phyloP scores from a whole-genome alignment of 2,329 filamentous ascomycete species.

The Trichoderma sp. region DNA sequence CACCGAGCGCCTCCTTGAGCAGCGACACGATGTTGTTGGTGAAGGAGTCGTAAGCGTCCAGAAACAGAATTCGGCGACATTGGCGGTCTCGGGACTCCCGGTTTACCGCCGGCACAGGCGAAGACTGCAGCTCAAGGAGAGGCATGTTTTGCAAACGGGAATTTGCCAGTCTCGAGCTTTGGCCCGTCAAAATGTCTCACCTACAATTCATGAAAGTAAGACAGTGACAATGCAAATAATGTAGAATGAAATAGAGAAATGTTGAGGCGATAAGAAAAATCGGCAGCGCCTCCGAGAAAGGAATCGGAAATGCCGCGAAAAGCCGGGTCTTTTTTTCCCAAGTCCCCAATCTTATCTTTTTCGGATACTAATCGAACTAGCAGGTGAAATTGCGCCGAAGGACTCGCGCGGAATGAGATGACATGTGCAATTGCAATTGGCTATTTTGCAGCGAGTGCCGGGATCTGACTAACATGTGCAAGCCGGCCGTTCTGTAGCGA shows the following conservation, averaged over 20 bases:
- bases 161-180: background rate
- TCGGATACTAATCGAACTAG: slow-evolving; percentile 5
- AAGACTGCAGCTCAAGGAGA: slow-evolving; percentile 10
- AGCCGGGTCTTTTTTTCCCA: background rate
- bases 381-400: background rate
- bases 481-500: too few relatives aligned
- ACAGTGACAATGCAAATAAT: background rate
- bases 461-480: too few relatives aligned
- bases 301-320: slow-evolving; percentile 9
- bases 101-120: background rate
- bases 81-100: background rate
- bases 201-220: background rate
- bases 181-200: background rate
- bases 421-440: background rate
- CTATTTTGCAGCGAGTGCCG: background rate
- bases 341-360: background rate
- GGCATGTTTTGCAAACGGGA: slow-evolving; percentile 9
- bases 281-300: background rate
- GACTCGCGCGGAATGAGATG: background rate
- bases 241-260: background rate
- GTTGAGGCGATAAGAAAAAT: background rate
- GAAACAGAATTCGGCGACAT: slow-evolving; percentile 68
- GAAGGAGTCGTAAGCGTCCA: slow-evolving; percentile 97
- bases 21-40: slow-evolving; percentile 91
- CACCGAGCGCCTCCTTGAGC: slow-evolving; percentile 68